A percentile compares a stretch with the other conserved stretches of the same genome.
phyloP scores from a whole-genome alignment of 2,329 filamentous ascomycete species.

The Didymella segeticola region DNA sequence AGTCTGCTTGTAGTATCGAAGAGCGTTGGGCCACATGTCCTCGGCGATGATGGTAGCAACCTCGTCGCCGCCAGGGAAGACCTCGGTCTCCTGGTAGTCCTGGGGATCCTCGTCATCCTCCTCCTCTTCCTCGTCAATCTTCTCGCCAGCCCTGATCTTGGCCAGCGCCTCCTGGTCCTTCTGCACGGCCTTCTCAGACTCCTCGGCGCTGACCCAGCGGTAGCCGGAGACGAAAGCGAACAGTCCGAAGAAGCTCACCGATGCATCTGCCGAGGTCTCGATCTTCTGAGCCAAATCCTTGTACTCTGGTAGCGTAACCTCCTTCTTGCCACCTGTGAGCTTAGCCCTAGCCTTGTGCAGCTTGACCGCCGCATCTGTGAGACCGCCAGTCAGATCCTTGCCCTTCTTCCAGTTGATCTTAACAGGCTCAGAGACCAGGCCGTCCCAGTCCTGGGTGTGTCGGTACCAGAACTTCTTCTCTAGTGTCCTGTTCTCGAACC shows the following conservation, averaged over 20 bases:
- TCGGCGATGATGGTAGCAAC: constrained; percentile 81
- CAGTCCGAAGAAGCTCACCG: constrained; percentile 84
- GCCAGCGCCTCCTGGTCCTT: constrained; percentile 66
- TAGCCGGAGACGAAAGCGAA: constrained; percentile 76
- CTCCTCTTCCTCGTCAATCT: constrained; percentile 47
- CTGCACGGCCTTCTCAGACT: constrained; percentile 68
- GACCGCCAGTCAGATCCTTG: constrained; percentile 82
- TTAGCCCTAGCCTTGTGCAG: constrained; percentile 68
- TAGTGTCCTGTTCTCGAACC: constrained; percentile 77
- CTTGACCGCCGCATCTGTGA: constrained; percentile 75
- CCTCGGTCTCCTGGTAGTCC: constrained; percentile 74
- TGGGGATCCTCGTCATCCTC: constrained; percentile 68
- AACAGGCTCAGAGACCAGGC: constrained; percentile 87
- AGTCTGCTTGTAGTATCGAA: constrained; percentile 80
- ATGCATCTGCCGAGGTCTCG: constrained; percentile 66
- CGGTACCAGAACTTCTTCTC: constrained; percentile 95
- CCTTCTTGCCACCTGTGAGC: constrained; percentile 55
- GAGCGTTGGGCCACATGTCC: constrained; percentile 86
- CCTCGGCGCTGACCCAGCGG: constrained; percentile 73
- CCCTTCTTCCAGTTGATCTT: constrained; percentile 77
- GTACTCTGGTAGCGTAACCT: constrained; percentile 63
- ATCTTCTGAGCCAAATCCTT: constrained; percentile 62
- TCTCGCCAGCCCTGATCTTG: constrained; percentile 50
- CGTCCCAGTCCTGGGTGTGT: constrained; percentile 71
- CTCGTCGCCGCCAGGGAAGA: constrained; percentile 87